Conservation (phyloP, 2,329 filamentous ascomycete species). For the Pseudogymnoascus sp. region DNA sequence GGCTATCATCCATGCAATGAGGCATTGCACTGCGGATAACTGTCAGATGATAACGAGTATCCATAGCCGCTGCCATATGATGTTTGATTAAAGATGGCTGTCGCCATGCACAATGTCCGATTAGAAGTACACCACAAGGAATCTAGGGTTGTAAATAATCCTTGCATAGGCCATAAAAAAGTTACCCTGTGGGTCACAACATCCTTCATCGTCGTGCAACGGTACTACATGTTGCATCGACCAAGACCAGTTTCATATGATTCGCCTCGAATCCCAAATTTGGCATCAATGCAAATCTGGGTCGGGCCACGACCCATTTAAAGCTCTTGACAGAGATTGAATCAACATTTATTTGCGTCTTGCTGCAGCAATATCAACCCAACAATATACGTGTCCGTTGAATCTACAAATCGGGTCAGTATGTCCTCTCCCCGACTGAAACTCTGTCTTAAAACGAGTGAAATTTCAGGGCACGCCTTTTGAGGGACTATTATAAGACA, state of each 20-base stretch:
- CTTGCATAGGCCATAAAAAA: neutral
- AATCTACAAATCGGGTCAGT: neutral
- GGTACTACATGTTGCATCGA: neutral
- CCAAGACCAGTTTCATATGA: neutral
- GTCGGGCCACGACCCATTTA: neutral
- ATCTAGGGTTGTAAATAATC: neutral
- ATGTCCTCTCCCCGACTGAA: neutral
- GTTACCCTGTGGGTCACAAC: neutral
- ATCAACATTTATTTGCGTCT: neutral
- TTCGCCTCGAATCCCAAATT: neutral
- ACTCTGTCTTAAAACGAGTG: neutral
- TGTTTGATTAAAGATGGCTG: neutral
- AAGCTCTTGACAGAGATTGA: too few relatives aligned
- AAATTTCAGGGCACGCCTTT: neutral
- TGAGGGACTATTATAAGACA: neutral
- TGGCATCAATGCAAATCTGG: neutral
- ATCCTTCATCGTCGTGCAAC: neutral
- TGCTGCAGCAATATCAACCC: neutral
- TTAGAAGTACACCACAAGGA: neutral
- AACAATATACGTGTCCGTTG: neutral
- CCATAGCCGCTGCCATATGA: neutral
- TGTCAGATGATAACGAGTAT: neutral
- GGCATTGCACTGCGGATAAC: neutral
- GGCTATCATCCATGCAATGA: neutral
- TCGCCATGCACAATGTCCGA: neutral